Base-by-base conservation (phyloP, 306 rosid genomes). In the Citrullus colocynthis region DNA sequence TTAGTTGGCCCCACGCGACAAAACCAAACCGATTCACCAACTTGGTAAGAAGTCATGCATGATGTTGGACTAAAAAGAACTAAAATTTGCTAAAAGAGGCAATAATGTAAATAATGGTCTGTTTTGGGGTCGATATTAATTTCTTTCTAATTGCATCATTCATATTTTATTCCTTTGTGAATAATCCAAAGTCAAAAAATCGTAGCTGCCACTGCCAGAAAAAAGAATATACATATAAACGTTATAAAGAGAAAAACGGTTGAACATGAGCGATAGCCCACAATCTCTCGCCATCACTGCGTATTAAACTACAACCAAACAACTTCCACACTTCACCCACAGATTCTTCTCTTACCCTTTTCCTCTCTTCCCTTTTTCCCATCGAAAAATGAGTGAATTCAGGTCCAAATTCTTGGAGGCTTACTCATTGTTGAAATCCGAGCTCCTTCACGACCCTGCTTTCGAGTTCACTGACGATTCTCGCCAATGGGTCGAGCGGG, bases 401-500 rank as follows among this genome's bases (percentile, higher is more conserved):
- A 86, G 80, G 78, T 63, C 75, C 48, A 86, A 84, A 63, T 86
- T 86, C 87, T 45, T 81, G 79, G 84, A 82, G 71, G 87, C 81
- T 24, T 86, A 86, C 84, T 77, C 87, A 34, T 49, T 84, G 57
- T 62, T 86, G 85, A 86, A 86, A 80, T 71, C 85, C 6, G 89
- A 86, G 84, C 87, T 86, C 34, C 78, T 86, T 76, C 75, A 84
- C 34, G 89, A 86, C 54, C 82, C 87, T 73, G 87, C 82, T 80
- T 86, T 86, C 64, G 87, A 86, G 41, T 86, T 84, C 80, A 83
- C 89, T 0, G 84, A 86, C 14, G 87, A 71, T 54, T 84, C 89
- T 56, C 85, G 87, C 64, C 87, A 86, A 79, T 86, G 87, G 89
- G 73, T 84, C 61, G 85, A 81, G 2, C 80, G 77, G 84, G 89